Percentiles rank a stretch among this genome's conserved stretches.
Conservation (phyloP, 2,329 filamentous ascomycete species). For the Penicillium palitans region DNA sequence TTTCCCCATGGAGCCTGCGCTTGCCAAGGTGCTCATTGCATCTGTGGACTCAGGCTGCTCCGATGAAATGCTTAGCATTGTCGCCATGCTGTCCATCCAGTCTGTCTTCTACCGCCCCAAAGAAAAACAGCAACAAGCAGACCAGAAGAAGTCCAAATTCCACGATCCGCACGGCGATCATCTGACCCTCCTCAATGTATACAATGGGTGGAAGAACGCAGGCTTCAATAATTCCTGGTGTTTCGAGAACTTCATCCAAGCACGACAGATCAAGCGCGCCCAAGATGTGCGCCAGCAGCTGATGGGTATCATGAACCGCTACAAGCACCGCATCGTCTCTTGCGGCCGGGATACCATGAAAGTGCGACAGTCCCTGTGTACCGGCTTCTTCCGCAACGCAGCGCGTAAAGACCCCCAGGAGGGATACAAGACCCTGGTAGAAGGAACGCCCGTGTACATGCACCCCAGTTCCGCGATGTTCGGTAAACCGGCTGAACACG, state of each 20-base stretch:
- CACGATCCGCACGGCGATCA: constrained; percentile 94
- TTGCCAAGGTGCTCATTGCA: constrained; percentile 86
- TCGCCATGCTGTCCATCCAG: constrained; percentile 86
- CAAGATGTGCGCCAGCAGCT: constrained; percentile 92
- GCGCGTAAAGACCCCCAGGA: constrained; percentile 94
- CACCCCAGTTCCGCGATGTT: constrained; percentile 91
- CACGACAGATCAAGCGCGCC: constrained; percentile 80
- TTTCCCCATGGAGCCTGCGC: constrained; percentile 93
- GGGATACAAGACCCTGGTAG: constrained; percentile 95
- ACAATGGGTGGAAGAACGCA: constrained; percentile 91
- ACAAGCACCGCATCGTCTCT: constrained; percentile 76
- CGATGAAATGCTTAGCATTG: constrained; percentile 90
- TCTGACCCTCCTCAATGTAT: constrained; percentile 91
- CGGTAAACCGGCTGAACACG: constrained; percentile 93
- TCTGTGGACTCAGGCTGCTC: constrained; percentile 86
- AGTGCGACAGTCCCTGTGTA: constrained; percentile 84
- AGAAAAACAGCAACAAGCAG: constrained; percentile 93
- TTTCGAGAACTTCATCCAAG: constrained; percentile 96
- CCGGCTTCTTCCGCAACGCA: constrained; percentile 92
- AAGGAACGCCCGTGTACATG: constrained; percentile 91
- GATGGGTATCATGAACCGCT: constrained; percentile 88
- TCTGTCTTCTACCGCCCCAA: constrained; percentile 93
- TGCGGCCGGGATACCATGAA: constrained; percentile 86
- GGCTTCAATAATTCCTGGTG: constrained; percentile 88
- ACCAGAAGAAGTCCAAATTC: constrained; percentile 97